phyloP scores from a whole-genome alignment of 202 grass and related monocot genomes.

The Panicum virgatum region DNA sequence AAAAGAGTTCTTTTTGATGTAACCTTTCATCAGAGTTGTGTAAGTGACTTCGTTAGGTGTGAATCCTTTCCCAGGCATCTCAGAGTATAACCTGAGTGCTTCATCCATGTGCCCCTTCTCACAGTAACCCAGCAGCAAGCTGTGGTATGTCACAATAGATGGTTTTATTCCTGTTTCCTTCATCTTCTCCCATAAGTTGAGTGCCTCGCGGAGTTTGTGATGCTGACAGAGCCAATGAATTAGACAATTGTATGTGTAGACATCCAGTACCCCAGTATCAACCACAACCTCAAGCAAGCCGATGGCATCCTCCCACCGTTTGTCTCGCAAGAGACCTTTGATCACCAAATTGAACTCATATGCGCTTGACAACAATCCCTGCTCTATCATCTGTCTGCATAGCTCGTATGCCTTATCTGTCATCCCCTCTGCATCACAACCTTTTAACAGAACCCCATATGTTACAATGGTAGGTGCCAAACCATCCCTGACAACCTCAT shows the following conservation, averaged over 20 bases:
- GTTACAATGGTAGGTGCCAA: slow-evolving; percentile 51
- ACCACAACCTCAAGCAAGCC: slow-evolving; percentile 54
- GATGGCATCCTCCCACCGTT: slow-evolving; percentile 57
- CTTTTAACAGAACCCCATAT: slow-evolving; percentile 64
- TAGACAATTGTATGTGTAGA: slow-evolving; percentile 61
- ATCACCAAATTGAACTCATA: slow-evolving; percentile 60
- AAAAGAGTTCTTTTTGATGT: slow-evolving; percentile 57
- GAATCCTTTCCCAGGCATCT: slow-evolving; percentile 60
- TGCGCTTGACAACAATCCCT: slow-evolving; percentile 40
- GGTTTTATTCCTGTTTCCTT: slow-evolving; percentile 55
- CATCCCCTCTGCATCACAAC: slow-evolving; percentile 61
- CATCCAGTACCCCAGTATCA: slow-evolving; percentile 45
- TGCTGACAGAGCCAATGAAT: slow-evolving; percentile 61
- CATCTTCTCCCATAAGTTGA: slow-evolving; percentile 67
- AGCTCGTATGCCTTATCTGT: slow-evolving; percentile 57
- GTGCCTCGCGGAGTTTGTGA: slow-evolving; percentile 56
- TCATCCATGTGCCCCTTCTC: slow-evolving; percentile 63
- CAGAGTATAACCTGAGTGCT: slow-evolving; percentile 59
- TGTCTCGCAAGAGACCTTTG: slow-evolving; percentile 57
- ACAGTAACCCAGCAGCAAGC: slow-evolving; percentile 68
- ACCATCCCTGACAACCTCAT: slow-evolving; percentile 42
- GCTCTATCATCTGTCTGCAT: slow-evolving; percentile 66
- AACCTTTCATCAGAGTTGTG: slow-evolving; percentile 65
- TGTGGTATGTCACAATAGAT: slow-evolving; percentile 61
- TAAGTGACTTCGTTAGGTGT: slow-evolving; percentile 65